Evolutionary conservation across 2,329 filamentous ascomycete species (phyloP).

Genomic region (Botrytis byssoidea): DNA sequence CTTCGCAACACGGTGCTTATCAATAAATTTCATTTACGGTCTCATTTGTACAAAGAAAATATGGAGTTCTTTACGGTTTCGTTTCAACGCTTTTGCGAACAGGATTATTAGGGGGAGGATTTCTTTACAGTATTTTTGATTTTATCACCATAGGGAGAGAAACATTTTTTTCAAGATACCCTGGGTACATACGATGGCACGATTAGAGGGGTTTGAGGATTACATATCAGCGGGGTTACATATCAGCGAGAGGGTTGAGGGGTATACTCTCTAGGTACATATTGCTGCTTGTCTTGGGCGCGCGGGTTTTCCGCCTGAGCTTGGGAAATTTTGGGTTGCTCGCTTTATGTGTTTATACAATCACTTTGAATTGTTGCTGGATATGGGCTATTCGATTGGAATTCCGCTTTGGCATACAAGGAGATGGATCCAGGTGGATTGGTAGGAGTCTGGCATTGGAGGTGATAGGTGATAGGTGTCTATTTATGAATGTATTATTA

Average conservation of each 20-base stretch:
- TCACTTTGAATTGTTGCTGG: conserved; percentile 19
- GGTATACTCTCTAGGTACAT: conserved; percentile 17
- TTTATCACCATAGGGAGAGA: conserved; percentile 15
- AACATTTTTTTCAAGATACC: conserved; percentile 19
- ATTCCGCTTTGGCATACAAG: conserved; percentile 19
- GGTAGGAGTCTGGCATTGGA: conserved; percentile 5
- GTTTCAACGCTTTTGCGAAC: not conserved
- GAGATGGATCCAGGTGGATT: conserved; percentile 9
- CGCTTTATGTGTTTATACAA: not conserved
- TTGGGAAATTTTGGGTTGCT: conserved; percentile 8
- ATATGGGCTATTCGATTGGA: conserved; percentile 20
- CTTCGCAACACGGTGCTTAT: conserved; percentile 29
- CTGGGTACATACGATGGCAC: conserved; percentile 22
- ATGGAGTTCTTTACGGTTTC: conserved; percentile 7
- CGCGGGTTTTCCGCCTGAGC: conserved; percentile 15
- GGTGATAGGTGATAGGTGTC: not conserved
- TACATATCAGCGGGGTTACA: conserved; percentile 20
- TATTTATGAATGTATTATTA: conserved; percentile 19
- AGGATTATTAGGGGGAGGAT: conserved; percentile 7
- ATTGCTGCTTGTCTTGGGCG: conserved; percentile 17
- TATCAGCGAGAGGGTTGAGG: conserved; percentile 12
- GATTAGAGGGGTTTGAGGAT: conserved; percentile 19
- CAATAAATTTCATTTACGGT: conserved; percentile 24
- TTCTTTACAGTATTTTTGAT: conserved; percentile 12
- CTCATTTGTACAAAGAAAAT: conserved; percentile 10